phyloP scores from a whole-genome alignment of 2,329 filamentous ascomycete genomes.

The Ilyonectria sp. region DNA sequence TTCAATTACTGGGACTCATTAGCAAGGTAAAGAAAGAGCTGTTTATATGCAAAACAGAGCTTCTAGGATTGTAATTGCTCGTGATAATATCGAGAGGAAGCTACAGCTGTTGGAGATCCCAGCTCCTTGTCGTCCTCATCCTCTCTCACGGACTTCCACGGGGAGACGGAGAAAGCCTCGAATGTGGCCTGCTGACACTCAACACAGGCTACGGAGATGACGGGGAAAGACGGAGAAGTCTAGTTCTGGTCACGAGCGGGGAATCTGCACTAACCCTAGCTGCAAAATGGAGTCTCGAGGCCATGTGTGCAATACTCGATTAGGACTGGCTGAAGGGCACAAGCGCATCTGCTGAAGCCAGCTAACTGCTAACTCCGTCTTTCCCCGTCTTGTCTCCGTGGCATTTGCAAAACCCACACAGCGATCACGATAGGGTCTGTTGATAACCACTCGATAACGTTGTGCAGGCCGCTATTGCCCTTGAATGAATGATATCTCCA shows the following conservation, averaged over 20 bases:
- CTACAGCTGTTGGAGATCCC: too few relatives aligned
- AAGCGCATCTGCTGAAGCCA: not conserved
- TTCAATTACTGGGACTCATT: too few relatives aligned
- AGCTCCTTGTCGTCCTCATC: too few relatives aligned
- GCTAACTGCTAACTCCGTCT: not conserved
- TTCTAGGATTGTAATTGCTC: too few relatives aligned
- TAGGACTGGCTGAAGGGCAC: not conserved
- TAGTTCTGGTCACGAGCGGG: not conserved
- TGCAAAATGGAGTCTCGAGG: too few relatives aligned
- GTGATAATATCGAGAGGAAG: too few relatives aligned
- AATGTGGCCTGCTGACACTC: not conserved
- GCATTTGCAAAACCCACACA: not conserved
- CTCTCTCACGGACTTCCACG: not conserved
- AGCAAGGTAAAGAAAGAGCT: not conserved
- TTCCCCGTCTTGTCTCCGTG: constrained; percentile 5
- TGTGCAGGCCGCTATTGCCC: not conserved
- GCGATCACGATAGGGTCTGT: not conserved
- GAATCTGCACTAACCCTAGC: not conserved
- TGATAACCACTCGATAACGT: not conserved
- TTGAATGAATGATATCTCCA: not conserved
- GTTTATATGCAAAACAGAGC: not conserved
- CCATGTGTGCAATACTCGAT: not conserved
- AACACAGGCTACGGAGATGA: not conserved
- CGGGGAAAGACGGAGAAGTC: not conserved
- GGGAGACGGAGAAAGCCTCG: not conserved